Evolutionary conservation across 164 flowering plant species (phyloP).

Genomic region (Stephania cephalantha): DNA sequence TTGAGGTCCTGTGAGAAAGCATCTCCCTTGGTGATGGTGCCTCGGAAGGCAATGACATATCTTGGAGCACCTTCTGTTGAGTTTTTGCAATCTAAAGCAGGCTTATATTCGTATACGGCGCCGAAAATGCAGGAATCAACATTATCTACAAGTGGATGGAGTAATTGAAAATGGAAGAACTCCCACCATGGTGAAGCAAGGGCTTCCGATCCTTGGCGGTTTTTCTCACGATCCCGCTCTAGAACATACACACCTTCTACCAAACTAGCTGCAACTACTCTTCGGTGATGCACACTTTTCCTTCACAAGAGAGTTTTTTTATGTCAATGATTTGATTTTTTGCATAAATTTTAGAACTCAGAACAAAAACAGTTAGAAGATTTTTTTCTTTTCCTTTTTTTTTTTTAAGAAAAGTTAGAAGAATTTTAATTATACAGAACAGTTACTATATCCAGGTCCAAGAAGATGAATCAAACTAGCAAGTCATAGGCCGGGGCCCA

Average conservation of each 20-base stretch:
- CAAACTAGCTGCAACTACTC: slow-evolving; percentile 76
- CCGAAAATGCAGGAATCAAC: slow-evolving; percentile 71
- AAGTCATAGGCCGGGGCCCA: neutral
- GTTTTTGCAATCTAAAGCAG: slow-evolving; percentile 13
- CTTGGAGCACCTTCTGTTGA: slow-evolving; percentile 30
- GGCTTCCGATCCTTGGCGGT: slow-evolving; percentile 48
- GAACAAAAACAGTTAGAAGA: neutral
- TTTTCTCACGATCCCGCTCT: slow-evolving; percentile 74
- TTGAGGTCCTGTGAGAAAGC: slow-evolving; percentile 55
- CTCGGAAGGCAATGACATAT: slow-evolving; percentile 76
- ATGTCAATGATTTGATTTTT: neutral
- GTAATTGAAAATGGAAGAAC: slow-evolving; percentile 51
- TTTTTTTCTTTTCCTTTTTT: neutral
- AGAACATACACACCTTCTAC: slow-evolving; percentile 74
- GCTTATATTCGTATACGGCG: slow-evolving; percentile 51
- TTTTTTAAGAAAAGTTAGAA: neutral
- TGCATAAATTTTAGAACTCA: neutral
- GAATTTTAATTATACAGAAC: neutral
- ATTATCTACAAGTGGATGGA: slow-evolving; percentile 49
- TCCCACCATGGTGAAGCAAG: slow-evolving; percentile 96
- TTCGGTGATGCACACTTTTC: slow-evolving; percentile 53
- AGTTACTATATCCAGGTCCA: neutral
- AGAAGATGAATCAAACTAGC: neutral
- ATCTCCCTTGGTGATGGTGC: slow-evolving; percentile 60
- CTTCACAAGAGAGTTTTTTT: slow-evolving; percentile 27